Conservation (phyloP, 2,329 filamentous ascomycete species). For the Bisporella sp. region DNA sequence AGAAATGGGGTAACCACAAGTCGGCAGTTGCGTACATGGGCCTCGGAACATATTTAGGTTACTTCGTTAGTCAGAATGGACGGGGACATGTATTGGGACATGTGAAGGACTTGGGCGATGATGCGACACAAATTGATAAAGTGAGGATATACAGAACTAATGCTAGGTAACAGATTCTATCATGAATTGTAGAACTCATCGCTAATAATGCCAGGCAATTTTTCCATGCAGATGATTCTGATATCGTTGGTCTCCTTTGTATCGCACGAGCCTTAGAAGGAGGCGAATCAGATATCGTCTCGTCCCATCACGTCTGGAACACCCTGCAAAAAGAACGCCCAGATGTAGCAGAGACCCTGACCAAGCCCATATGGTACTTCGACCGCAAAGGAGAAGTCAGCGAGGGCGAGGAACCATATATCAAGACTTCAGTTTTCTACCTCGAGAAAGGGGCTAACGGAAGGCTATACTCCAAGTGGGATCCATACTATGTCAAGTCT, state of each 20-base stretch:
- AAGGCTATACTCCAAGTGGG: slow-evolving; percentile 78
- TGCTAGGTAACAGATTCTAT: slow-evolving; percentile 42
- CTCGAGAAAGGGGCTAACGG: slow-evolving; percentile 61
- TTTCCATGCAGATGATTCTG: slow-evolving; percentile 78
- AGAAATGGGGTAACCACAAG: slow-evolving; percentile 70
- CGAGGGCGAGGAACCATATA: slow-evolving; percentile 67
- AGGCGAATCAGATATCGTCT: slow-evolving; percentile 77
- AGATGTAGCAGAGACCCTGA: slow-evolving; percentile 69
- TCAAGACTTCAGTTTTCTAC: slow-evolving; percentile 67
- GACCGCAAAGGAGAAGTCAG: slow-evolving; percentile 83
- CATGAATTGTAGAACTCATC: not conserved
- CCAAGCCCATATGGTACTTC: slow-evolving; percentile 82
- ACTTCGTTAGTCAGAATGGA: slow-evolving; percentile 82
- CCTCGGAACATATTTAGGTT: slow-evolving; percentile 75
- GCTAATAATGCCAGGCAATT: slow-evolving; percentile 49
- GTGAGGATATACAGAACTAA: slow-evolving; percentile 89
- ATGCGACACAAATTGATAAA: slow-evolving; percentile 58
- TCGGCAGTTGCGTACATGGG: slow-evolving; percentile 88
- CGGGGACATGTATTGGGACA: slow-evolving; percentile 81
- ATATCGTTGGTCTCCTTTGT: slow-evolving; percentile 79
- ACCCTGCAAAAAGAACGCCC: slow-evolving; percentile 66
- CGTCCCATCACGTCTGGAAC: slow-evolving; percentile 76
- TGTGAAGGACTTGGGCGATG: slow-evolving; percentile 74
- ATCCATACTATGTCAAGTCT: slow-evolving; percentile 80
- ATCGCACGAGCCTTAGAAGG: slow-evolving; percentile 71